Evolutionary conservation across 1,284 basidiomycete genomes (phyloP), one percentile per base, ranked within the genome.

Genomic region (Trichosporon coremiiforme): DNA sequence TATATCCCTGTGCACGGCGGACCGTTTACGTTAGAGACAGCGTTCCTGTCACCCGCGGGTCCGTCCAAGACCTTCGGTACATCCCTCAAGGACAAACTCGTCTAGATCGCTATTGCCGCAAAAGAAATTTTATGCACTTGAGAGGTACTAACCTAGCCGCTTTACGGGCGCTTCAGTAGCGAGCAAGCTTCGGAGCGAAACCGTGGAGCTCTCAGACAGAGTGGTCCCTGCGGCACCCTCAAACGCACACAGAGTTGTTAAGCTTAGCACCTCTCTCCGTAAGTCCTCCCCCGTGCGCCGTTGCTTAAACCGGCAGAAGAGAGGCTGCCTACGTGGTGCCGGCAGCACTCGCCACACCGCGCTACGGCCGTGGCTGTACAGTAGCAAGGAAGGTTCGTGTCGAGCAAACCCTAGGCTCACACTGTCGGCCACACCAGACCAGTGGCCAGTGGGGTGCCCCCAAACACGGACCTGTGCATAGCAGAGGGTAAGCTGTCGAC

Each of bases 31-130:
- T 35, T 35, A n/a, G 57, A 62, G n/a, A 62, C 57, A 15, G 15
- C 29, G 57, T 62, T 62, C 57, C 57, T 62, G 57, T 33, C 57
- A 62, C 57, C 57, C 57, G 57, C 57, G 57, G 57, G n/a, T 17
- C n/a, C 15, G 35, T 31, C 31, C 57, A 33, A 62, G 29, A 62
- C 57, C 57, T 53, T 12, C 50, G 50, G 22, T 53, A 20, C 22
- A 10, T 33, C 15, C 15, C 15, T 62, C 29, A 8, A 62, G 29
- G 29, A 33, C 31, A 25, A 25, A 17, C 31, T 35, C 20, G 50
- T 22, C 20, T 38, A 13, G 6, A 38, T 38, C 36, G 36, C 41
- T 8, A 45, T 45, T 45, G 41, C 41, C 17, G 41, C 41, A 45
- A 45, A n/a, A 15, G 41, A 45, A 45, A n/a, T 2, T n/a, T 45